Evolutionary conservation across 768 basidiomycete genomes (phyloP).

Genomic region (Clitopilus passeckerianus): DNA sequence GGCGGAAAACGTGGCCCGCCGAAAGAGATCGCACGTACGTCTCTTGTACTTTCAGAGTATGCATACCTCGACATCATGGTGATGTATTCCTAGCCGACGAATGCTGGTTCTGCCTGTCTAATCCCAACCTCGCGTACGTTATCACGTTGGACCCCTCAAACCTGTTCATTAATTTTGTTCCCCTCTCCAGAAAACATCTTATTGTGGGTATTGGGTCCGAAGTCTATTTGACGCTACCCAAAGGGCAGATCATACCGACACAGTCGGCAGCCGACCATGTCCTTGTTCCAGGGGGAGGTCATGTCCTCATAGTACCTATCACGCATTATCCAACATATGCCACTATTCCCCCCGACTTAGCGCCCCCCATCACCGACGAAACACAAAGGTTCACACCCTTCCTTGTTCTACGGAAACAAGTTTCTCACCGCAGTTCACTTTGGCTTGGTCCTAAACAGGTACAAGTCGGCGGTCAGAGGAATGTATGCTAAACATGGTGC

Average conservation of each 20-base stretch:
- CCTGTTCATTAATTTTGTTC: background rate
- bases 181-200: constrained; percentile 72
- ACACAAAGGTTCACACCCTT: constrained; percentile 54
- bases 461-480: constrained; percentile 68
- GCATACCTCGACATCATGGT: background rate
- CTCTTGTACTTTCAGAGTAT: background rate
- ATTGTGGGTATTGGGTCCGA: constrained; percentile 92
- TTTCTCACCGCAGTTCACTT: background rate
- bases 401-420: background rate
- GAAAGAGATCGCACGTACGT: constrained; percentile 80
- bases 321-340: constrained; percentile 88
- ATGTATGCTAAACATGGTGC: constrained; percentile 70
- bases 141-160: background rate
- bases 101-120: constrained; percentile 98
- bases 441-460: constrained; percentile 34
- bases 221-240: constrained; percentile 94
- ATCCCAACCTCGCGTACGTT: constrained; percentile 81
- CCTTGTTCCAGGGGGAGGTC: constrained; percentile 89
- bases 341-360: constrained; percentile 76
- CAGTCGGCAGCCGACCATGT: constrained; percentile 41
- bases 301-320: constrained; percentile 91
- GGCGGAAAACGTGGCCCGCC: constrained; percentile 49
- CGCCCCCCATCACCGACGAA: constrained; percentile 72
- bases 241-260: constrained; percentile 90
- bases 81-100: constrained; percentile 59